These are phyloP conservation scores for Cryptosporidium baileyi DNA, from an alignment of 169 alveolate genomes.

Conservation along the genomic window DNA sequence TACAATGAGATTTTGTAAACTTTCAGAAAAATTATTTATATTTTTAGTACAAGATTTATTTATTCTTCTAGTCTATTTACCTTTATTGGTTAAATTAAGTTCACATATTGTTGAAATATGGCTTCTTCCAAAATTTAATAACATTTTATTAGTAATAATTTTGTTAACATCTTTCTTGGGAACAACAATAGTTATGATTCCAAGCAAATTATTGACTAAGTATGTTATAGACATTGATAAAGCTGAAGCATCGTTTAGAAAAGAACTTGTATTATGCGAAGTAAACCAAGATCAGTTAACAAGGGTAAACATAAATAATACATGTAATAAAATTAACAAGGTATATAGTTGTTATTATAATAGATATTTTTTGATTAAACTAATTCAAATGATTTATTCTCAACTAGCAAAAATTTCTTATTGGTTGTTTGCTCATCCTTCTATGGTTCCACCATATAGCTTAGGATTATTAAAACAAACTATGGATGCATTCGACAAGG, in stretches of 20 bases:
- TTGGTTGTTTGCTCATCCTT: slow-evolving; percentile 31
- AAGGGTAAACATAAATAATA: background rate
- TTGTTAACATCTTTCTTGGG: slow-evolving; percentile 4
- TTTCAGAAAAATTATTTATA: slow-evolving; percentile 10
- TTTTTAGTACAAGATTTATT: slow-evolving; percentile 13
- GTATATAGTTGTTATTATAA: slow-evolving; percentile 6
- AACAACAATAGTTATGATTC: background rate
- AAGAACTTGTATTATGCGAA: slow-evolving; percentile 21
- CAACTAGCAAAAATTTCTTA: slow-evolving; percentile 7
- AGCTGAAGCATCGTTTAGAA: slow-evolving; percentile 47
- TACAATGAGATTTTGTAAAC: slow-evolving; percentile 36
- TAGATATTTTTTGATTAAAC: background rate
- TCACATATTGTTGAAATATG: slow-evolving; percentile 2
- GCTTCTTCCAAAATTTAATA: slow-evolving; percentile 10
- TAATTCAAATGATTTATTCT: background rate
- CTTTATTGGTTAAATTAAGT: slow-evolving; percentile 1
- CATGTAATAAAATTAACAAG: background rate
- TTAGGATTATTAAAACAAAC: slow-evolving; percentile 47
- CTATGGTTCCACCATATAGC: slow-evolving; percentile 25
- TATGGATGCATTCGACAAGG: slow-evolving; percentile 55
- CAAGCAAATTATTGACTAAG: slow-evolving; percentile 21
- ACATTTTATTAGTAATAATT: background rate
- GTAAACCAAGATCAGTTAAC: background rate
- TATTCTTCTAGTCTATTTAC: slow-evolving; percentile 14
- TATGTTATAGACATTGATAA: slow-evolving; percentile 5